Evolutionary conservation across 2,329 filamentous ascomycete species (phyloP), one percentile per base, ranked within the genome.

Genomic region (Fusarium sp.): DNA sequence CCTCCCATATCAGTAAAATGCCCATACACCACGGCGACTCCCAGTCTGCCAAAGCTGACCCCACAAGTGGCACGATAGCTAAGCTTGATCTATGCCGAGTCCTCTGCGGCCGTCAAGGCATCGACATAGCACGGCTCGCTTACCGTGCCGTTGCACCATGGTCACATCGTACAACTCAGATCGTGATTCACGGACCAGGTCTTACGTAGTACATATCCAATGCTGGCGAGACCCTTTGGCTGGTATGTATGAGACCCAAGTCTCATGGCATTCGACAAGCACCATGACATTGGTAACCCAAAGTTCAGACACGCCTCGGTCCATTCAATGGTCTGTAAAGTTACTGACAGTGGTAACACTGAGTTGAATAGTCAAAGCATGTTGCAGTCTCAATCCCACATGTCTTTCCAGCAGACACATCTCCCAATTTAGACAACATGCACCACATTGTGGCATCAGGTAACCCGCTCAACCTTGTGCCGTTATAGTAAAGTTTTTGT

Each of bases 101-200:
- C 48, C 18, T 20, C 35, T 48, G 66, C 47, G 24, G 26, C 55
- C 49, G 36, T 66, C 51, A 48, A 45, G 31, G 24, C 24, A 60
- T 59, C 24, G 26, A 49, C 36, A 58, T 59, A 55, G 42, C 48
- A 41, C 45, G 66, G 41, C 45, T 70, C 66, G 70, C 70, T 71
- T 70, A 54, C 58, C 42, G 49, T 45, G 52, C 39, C 42, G 60
- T 63, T 70, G 56, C 70, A 70, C 66, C 26, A 55, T 31, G 61
- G 70, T 70, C n/a, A 66, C 70, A 70, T 73, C 49, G 57, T 48
- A 38, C 39, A 69, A 73, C 66, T 57, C 45, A 58, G 52, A 73
- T 66, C 65, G 65, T 59, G 56, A 57, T 66, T 41, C 47, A 45
- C 41, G 60, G 33, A 26, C 44, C 24, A 38, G 45, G 60, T 70